Conservation (phyloP, 805 yeast species). For the Wickerhamomyces strasburgensis region DNA sequence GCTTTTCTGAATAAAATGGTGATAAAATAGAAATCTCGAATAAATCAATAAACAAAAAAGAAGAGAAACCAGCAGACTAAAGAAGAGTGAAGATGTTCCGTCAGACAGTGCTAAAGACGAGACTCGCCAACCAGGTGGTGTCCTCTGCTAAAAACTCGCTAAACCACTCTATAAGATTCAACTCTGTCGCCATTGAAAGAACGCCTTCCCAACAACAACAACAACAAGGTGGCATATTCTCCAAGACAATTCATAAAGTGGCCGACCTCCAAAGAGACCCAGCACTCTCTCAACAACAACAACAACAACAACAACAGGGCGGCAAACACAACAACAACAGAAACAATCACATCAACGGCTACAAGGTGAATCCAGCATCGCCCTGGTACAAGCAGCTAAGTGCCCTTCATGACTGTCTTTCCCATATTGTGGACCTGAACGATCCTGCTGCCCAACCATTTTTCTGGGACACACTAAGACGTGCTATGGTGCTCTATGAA, state of each 20-base stretch:
- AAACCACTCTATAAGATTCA: conserved; percentile 34
- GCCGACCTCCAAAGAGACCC: conserved; percentile 16
- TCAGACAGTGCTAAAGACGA: conserved; percentile 28
- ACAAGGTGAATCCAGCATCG: conserved; percentile 21
- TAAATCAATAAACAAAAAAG: too few species aligned
- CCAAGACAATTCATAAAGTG: conserved; percentile 28
- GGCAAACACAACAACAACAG: conserved; percentile 15
- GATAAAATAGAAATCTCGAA: too few species aligned
- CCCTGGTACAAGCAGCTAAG: conserved; percentile 47
- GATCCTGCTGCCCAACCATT: conserved; percentile 38
- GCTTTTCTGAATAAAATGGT: too few species aligned
- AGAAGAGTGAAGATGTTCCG: conserved; percentile 25
- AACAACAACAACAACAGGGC: conserved; percentile 10
- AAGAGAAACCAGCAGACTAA: too few species aligned
- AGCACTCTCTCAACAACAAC: conserved; percentile 5
- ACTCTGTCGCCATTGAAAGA: conserved; percentile 32
- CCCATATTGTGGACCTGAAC: conserved; percentile 28
- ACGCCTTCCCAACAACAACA: conserved; percentile 12
- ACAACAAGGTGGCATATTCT: conserved; percentile 20
- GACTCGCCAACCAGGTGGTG: conserved; percentile 36
- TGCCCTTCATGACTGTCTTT: conserved; percentile 48
- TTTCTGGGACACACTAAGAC: conserved; percentile 49
- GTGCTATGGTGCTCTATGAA: conserved; percentile 46
- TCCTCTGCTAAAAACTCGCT: conserved; percentile 33
- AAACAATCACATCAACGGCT: conserved; percentile 22